Evolutionary conservation across 2,329 filamentous ascomycete species (phyloP).

Genomic region (Phialophora macrospora): DNA sequence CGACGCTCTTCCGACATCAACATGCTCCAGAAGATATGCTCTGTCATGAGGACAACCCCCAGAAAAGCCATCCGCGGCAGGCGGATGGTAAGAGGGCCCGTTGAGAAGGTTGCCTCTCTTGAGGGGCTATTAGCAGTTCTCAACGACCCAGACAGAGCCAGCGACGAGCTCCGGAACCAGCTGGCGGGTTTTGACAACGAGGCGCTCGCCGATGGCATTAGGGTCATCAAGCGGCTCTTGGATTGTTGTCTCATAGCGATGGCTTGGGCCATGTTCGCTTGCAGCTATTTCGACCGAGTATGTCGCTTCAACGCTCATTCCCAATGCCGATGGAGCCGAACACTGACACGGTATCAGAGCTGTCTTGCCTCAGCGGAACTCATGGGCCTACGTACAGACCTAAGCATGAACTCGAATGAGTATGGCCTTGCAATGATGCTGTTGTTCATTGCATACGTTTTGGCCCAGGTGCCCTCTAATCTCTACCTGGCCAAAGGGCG

Average conservation of each 20-base stretch:
- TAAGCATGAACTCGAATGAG: conserved; percentile 40
- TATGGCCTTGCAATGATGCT: conserved; percentile 50
- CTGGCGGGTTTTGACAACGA: conserved; percentile 7
- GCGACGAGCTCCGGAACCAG: neutral
- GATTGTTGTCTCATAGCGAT: conserved; percentile 19
- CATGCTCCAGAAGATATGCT: conserved; percentile 2
- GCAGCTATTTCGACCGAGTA: conserved; percentile 63
- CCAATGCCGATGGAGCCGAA: neutral
- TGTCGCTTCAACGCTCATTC: neutral
- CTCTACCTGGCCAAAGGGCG: conserved; percentile 42
- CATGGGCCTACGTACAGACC: conserved; percentile 56
- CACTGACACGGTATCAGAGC: conserved; percentile 46
- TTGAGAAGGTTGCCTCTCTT: neutral
- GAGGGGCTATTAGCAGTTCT: conserved; percentile 6
- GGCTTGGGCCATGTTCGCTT: conserved; percentile 23
- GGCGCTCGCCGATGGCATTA: neutral
- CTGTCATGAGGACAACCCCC: neutral
- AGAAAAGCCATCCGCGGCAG: neutral
- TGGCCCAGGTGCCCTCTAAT: conserved; percentile 55
- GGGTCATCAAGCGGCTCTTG: conserved; percentile 17
- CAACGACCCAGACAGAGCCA: conserved; percentile 2
- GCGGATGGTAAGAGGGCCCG: neutral
- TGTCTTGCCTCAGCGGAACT: conserved; percentile 62
- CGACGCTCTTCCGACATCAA: neutral
- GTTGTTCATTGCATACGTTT: conserved; percentile 64